Percentiles rank a stretch among this genome's conserved stretches.
Conservation (phyloP, 768 basidiomycete species). For the Ephemerocybe angulata region DNA sequence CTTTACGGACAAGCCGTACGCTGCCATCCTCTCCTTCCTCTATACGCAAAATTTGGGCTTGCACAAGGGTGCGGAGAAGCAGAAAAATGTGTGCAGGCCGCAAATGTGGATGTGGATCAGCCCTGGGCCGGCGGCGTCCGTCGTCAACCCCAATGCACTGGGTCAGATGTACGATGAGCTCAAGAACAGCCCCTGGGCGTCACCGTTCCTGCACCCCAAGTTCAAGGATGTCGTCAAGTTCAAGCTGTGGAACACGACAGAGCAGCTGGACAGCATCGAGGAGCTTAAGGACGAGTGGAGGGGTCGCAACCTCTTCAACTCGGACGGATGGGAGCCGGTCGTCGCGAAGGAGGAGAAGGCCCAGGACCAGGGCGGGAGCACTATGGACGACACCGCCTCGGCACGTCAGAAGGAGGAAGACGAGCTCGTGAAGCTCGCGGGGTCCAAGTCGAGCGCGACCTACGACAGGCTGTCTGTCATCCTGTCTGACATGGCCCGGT, state of each 20-base stretch:
- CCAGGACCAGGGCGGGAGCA: neutral
- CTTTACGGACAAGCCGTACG: slow-evolving; percentile 98
- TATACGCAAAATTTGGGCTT: slow-evolving; percentile 94
- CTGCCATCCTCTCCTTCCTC: slow-evolving; percentile 89
- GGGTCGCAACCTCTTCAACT: slow-evolving; percentile 80
- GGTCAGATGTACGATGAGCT: slow-evolving; percentile 82
- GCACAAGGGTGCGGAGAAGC: slow-evolving; percentile 50
- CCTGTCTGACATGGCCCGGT: slow-evolving; percentile 94
- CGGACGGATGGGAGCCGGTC: slow-evolving; percentile 72
- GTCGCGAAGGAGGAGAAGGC: slow-evolving; percentile 25
- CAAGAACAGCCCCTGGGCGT: slow-evolving; percentile 86
- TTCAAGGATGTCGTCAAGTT: slow-evolving; percentile 93
- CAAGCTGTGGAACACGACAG: slow-evolving; percentile 97
- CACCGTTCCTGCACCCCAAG: slow-evolving; percentile 89
- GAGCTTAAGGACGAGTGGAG: slow-evolving; percentile 93
- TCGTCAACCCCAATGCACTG: slow-evolving; percentile 79
- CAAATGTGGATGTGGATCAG: slow-evolving; percentile 99
- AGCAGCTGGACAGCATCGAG: slow-evolving; percentile 87
- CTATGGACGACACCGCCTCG: no score
- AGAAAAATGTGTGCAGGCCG: slow-evolving; percentile 70
- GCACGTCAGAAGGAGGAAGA: slow-evolving; percentile 31
- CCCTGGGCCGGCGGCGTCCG: slow-evolving; percentile 84
- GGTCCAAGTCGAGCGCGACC: slow-evolving; percentile 77
- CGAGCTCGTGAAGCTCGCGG: slow-evolving; percentile 64
- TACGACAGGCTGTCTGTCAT: slow-evolving; percentile 93